Percentiles rank a stretch among this genome's conserved stretches.
phyloP scores from a whole-genome alignment of 441 rosid genomes.

The Eruca vesicaria region DNA sequence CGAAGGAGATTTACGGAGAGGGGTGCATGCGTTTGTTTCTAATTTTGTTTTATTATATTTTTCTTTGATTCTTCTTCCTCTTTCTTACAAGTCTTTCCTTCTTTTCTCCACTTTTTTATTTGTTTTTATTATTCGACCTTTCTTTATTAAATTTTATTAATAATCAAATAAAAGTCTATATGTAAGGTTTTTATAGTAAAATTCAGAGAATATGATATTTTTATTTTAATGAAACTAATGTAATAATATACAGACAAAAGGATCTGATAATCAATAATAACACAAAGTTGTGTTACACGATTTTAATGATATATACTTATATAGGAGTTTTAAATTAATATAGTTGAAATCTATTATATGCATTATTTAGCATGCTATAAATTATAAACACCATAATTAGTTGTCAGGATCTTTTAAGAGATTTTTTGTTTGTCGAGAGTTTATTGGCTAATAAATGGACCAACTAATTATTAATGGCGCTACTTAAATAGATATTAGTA shows the following conservation, averaged over 20 bases:
- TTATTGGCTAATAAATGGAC: not conserved
- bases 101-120: not conserved
- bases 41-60: slow-evolving; percentile 1
- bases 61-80: not conserved
- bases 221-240: not conserved
- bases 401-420: not conserved
- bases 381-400: not conserved
- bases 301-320: not conserved
- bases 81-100: not conserved
- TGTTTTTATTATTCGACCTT: not conserved
- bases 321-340: not conserved
- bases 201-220: not conserved
- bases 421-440: not conserved
- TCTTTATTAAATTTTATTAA: not conserved
- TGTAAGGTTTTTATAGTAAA: not conserved
- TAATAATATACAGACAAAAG: not conserved
- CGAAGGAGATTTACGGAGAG: slow-evolving; percentile 22
- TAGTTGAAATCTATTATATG: not conserved
- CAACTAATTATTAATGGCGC: not conserved
- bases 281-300: not conserved
- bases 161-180: not conserved
- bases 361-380: not conserved
- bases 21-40: slow-evolving; percentile 31
- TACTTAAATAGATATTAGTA: not conserved
- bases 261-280: not conserved